phyloP scores from a whole-genome alignment of 176 grass and related monocot genomes.

The Oryza brachyantha region DNA sequence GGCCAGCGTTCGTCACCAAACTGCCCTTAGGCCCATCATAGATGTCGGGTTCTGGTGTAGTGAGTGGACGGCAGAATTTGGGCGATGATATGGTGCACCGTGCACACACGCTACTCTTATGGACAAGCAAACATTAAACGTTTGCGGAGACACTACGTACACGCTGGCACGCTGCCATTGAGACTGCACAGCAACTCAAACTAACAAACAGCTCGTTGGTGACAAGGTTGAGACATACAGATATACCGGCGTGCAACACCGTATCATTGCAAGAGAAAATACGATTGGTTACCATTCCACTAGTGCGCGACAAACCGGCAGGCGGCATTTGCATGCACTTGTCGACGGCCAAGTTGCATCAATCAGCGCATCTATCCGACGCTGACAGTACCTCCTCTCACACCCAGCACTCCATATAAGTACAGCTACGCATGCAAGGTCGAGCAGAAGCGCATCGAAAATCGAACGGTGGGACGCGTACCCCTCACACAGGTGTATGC shows the following conservation, averaged over 20 bases:
- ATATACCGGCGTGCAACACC: not conserved
- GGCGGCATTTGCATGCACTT: not conserved
- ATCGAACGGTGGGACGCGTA: not conserved
- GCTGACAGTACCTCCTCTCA: not conserved
- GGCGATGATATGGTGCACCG: too few species aligned
- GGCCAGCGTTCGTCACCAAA: too few species aligned
- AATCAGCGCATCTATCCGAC: not conserved
- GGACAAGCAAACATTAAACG: too few species aligned
- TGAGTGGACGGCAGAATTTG: too few species aligned
- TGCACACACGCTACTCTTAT: too few species aligned
- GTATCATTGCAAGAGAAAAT: not conserved
- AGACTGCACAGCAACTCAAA: too few species aligned
- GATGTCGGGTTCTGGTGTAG: too few species aligned
- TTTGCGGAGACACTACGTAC: too few species aligned
- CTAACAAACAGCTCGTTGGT: not conserved
- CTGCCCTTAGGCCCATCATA: too few species aligned
- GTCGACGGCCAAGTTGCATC: not conserved
- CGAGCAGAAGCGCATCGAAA: not conserved
- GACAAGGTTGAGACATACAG: not conserved
- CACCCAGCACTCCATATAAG: not conserved
- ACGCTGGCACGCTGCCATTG: too few species aligned
- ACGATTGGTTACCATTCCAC: constrained; percentile 11
- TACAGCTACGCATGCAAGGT: not conserved
- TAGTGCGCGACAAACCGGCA: too few species aligned
- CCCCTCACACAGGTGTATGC: not conserved